Evolutionary conservation across 2,329 filamentous ascomycete genomes (phyloP), one percentile per base, ranked within the genome.

Genomic region (Aspergillus floridensis): DNA sequence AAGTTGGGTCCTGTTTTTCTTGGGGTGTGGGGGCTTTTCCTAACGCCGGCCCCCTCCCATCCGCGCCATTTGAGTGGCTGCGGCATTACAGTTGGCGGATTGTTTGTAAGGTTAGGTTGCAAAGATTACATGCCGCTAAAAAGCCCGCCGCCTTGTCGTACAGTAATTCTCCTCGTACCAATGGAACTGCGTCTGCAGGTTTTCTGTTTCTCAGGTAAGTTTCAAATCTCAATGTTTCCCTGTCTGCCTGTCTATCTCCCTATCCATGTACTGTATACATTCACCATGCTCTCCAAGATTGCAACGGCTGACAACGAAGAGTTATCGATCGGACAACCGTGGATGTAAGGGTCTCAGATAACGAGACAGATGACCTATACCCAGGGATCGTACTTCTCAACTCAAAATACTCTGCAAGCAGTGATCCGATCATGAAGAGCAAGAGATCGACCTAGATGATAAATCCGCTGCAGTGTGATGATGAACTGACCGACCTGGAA

Each of bases 1-100:
- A 29, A 55, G 53, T 55, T 55, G 53, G 53, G 53, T 55, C 53
- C 44, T 24, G 41, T 29, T 55, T 35, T 26, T 55, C 26, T 44
- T 55, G 53, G 44, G 52, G 41, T 44, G 26, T 54, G 46, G 44
- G 47, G 21, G 53, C 38, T 46, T 47, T 31, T 55, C 19, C 35
- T 48, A 26, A 26, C 46, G 47, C 53, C 41, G 41, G 16, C 12
- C 29, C 22, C 22, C 26, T 55, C 38, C 24, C 48, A 29, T 53
- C 35, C 21, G 38, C 38, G 38, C 38, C 14, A 44, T 44, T 8
- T 19, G 38, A 44, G 38, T 44, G 38, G 38, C 38, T 44, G 14
- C 5, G 5, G 5, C 38, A n/a, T 44, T 19, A 44, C 38, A 44
- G 5, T 44, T 44, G 38, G 38, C 38, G 38, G 38, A 44, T 44